Evolutionary conservation across 1,139 yeast species (phyloP), one percentile per base, ranked within the genome.

Genomic region (Saccharomyces pastorianus): DNA sequence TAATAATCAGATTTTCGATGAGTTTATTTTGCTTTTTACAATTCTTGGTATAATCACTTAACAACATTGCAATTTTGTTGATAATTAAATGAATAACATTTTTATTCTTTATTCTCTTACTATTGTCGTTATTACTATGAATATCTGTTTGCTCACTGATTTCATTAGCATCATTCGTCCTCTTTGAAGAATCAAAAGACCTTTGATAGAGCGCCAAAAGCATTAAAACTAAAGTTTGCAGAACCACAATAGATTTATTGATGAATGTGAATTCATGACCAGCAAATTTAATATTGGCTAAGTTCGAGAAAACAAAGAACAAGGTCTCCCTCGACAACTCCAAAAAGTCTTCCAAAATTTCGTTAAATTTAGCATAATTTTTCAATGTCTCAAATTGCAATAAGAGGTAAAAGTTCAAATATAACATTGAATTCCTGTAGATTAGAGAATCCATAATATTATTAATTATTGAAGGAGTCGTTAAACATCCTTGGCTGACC

Each of bases 181-280:
- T 49, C 23, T 46, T 50, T 6, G 49, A 42, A 17, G 54, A 53
- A 11, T 49, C 52, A 29, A 28, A 38, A 1, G 57, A 57, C 26
- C 68, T 59, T 51, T 62, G 65, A 48, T 62, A 56, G 28, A 65
- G 49, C 13, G 65, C 63, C 17, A 66, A 56, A 4, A 64, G 50
- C 59, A 65, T 60, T 31, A 59, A 62, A 51, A 62, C 58, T 4
- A 64, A 53, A 26, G 56, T 59, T 34, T 60, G 55, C 29, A 66
- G 51, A 17, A 63, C 55, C 13, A 51, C 52, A 44, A 65, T 65
- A n/a, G 66, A 59, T 49, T 59, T 59, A 38, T 60, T 64, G 13
- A 61, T 58, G 46, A 62, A 66, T 23, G 65, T 52, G 46, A 64
- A 66, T 55, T 66, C 70, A 57, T 63, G 60, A 46, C 69, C 70